These are phyloP conservation scores for Nicotiana sylvestris DNA, from an alignment of 257 asterid genomes.

Conservation along the genomic window DNA sequence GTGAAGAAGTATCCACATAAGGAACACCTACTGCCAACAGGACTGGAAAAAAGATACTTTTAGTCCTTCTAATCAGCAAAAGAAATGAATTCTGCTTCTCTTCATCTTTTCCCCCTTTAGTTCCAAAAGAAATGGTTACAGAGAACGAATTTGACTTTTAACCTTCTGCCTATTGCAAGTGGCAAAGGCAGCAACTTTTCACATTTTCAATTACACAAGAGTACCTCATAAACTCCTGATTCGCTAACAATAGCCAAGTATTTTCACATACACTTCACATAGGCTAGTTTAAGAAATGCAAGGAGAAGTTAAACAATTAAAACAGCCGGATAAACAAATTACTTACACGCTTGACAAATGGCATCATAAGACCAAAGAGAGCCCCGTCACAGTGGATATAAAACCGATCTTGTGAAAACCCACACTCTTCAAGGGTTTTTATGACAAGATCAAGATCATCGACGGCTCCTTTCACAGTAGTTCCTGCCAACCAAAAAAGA, in stretches of 20 bases:
- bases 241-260: neutral
- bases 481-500: conserved; percentile 52
- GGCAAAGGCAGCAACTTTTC: neutral
- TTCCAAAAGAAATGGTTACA: neutral
- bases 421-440: conserved; percentile 79
- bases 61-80: neutral
- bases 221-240: neutral
- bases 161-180: neutral
- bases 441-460: conserved; percentile 97
- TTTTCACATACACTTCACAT: neutral
- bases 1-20: neutral
- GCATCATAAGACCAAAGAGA: conserved; percentile 97
- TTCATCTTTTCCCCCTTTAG: neutral
- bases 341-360: conserved; percentile 84
- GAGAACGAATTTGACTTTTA: neutral
- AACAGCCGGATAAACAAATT: conserved; percentile 2
- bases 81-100: neutral
- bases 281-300: neutral
- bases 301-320: neutral
- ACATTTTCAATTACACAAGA: neutral
- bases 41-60: neutral
- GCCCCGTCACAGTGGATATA: conserved; percentile 98
- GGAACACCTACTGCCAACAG: neutral
- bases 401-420: conserved; percentile 75
- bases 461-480: conserved; percentile 98